A percentile compares a stretch with the other conserved stretches of the same genome.
Conservation (phyloP, 2,329 filamentous ascomycete species). For the Hymenoscyphus fraxineus region DNA sequence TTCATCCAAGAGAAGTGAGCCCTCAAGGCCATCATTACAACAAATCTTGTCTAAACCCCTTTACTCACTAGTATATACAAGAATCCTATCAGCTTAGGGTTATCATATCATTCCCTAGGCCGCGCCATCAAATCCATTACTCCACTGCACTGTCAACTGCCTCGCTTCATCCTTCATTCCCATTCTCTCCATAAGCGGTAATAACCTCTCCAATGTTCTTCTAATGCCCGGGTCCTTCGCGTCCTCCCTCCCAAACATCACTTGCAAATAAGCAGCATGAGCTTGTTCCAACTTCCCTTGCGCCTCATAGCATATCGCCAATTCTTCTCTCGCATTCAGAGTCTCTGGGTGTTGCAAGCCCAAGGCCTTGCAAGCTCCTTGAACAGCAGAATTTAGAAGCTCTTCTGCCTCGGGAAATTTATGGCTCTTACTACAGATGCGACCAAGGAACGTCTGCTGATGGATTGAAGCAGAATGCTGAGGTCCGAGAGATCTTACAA, state of each 20-base stretch:
- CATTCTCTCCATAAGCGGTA: neutral
- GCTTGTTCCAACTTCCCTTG: neutral
- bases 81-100: too few species aligned
- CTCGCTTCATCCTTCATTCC: neutral
- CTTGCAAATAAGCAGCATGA: neutral
- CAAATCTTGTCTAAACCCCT: too few species aligned
- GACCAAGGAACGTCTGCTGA: neutral
- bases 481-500: neutral
- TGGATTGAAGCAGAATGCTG: neutral
- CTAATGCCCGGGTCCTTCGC: neutral
- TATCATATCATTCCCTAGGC: too few species aligned
- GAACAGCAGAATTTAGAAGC: neutral
- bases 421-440: neutral
- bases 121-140: neutral
- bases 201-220: neutral
- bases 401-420: neutral
- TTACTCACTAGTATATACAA: too few species aligned
- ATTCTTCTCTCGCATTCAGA: conserved; percentile 2
- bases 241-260: conserved; percentile 6
- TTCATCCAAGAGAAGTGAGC: too few species aligned
- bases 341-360: conserved; percentile 2
- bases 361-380: neutral
- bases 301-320: conserved; percentile 6
- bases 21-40: too few species aligned
- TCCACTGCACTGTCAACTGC: neutral